Evolutionary conservation across 768 basidiomycete genomes (phyloP).

Genomic region (Mrakia gelida): DNA sequence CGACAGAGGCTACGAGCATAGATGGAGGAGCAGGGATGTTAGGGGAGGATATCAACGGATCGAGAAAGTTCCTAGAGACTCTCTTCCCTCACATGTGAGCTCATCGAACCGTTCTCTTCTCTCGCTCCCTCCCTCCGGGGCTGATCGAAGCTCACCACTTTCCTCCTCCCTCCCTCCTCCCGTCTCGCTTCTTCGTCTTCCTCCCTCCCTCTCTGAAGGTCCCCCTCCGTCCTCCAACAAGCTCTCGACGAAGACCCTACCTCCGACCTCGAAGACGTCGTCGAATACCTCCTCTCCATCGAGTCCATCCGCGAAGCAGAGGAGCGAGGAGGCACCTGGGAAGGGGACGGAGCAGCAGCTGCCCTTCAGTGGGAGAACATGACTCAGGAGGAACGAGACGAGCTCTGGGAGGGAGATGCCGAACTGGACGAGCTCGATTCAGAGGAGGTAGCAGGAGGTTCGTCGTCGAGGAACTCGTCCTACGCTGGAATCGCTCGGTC

Average conservation of each 20-base stretch:
- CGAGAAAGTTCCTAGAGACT: constrained; percentile 18
- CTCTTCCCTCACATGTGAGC: constrained; percentile 28
- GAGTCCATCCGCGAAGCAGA: constrained; percentile 29
- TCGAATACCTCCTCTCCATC: constrained; percentile 28
- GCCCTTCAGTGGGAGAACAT: constrained; percentile 12
- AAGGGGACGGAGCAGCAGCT: neutral
- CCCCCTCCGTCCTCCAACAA: neutral
- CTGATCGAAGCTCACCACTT: neutral
- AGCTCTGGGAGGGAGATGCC: constrained; percentile 9
- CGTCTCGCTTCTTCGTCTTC: neutral
- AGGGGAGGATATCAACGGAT: neutral
- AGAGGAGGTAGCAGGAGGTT: neutral
- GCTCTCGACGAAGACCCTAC: constrained; percentile 11
- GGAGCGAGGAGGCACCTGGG: constrained; percentile 22
- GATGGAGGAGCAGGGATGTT: neutral
- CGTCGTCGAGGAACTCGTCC: neutral
- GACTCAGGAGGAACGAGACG: constrained; percentile 20
- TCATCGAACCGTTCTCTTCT: no score
- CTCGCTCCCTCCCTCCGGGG: neutral
- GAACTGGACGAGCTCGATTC: neutral
- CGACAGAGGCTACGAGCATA: neutral
- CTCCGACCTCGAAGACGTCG: constrained; percentile 19
- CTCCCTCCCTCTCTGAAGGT: neutral
- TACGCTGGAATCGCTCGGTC: neutral
- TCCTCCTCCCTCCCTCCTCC: neutral